Conservation (phyloP, 2,329 filamentous ascomycete species). For the Arthrobotrys pseudoclavata region DNA sequence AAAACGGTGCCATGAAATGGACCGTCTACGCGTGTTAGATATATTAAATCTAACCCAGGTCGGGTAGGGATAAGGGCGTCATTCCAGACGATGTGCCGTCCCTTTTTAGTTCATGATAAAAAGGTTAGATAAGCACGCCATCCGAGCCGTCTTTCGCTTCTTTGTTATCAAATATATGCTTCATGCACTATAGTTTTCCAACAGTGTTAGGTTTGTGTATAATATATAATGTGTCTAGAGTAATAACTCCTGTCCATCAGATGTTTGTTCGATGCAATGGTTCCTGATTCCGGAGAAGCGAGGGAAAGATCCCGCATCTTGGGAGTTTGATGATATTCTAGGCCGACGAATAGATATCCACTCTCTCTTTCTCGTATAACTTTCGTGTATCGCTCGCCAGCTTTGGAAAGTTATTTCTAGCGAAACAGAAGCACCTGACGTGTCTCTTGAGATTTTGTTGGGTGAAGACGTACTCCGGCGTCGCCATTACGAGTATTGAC, state of each 20-base stretch:
- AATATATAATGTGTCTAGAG: background rate
- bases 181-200: slow-evolving; percentile 10
- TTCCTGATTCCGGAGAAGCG: slow-evolving; percentile 23
- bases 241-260: slow-evolving; percentile 6
- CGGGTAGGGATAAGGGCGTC: slow-evolving; percentile 18
- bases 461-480: slow-evolving; percentile 1
- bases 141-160: background rate
- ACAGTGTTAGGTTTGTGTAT: slow-evolving; percentile 5
- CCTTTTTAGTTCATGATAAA: background rate
- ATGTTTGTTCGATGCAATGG: background rate
- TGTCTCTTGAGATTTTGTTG: slow-evolving; percentile 11
- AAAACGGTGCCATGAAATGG: slow-evolving; percentile 25
- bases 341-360: background rate
- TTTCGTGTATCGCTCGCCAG: slow-evolving; percentile 9
- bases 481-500: slow-evolving; percentile 22
- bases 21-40: slow-evolving; percentile 29
- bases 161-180: background rate
- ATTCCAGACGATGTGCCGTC: slow-evolving; percentile 29
- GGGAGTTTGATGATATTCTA: slow-evolving; percentile 17
- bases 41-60: slow-evolving; percentile 19
- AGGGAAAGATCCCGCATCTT: slow-evolving; percentile 9
- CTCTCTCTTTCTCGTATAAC: background rate
- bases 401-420: background rate
- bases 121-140: slow-evolving; percentile 26
- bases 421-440: slow-evolving; percentile 1